These are phyloP conservation scores for Parastagonospora nodorum DNA, from an alignment of 2,329 filamentous ascomycete genomes.

Conservation along the genomic window DNA sequence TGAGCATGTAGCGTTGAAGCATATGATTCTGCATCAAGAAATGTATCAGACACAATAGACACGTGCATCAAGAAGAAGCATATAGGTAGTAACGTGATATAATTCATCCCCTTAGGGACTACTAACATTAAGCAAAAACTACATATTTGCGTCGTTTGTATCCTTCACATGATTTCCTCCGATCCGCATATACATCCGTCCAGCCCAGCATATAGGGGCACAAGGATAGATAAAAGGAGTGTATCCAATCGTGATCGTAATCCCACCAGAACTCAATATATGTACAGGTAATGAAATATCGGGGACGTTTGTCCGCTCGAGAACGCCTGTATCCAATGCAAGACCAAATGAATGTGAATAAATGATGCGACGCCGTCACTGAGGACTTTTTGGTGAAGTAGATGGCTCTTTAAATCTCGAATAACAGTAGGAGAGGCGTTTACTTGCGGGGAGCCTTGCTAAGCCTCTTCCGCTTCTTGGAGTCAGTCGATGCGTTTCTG, in stretches of 20 bases:
- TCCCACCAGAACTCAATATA: no score
- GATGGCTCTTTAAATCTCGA: constrained; percentile 4
- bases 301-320: background rate
- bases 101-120: background rate
- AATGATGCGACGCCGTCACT: constrained; percentile 13
- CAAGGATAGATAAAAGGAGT: no score
- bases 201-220: background rate
- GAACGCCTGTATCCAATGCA: constrained; percentile 15
- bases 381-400: constrained; percentile 12
- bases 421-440: constrained; percentile 7
- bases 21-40: background rate
- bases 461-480: constrained; percentile 43
- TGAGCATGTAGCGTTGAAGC: no score
- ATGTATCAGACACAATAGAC: no score
- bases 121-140: constrained; percentile 15
- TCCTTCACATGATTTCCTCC: constrained; percentile 6
- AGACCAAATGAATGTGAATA: constrained; percentile 10
- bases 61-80: no score
- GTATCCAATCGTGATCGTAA: no score
- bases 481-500: constrained; percentile 40
- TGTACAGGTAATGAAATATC: no score
- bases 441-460: constrained; percentile 42
- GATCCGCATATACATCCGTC: background rate
- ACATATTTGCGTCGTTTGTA: background rate
- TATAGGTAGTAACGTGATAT: background rate